These are phyloP conservation scores for Pyrus bretschneideri DNA, from an alignment of 306 rosid species.

Conservation along the genomic window DNA sequence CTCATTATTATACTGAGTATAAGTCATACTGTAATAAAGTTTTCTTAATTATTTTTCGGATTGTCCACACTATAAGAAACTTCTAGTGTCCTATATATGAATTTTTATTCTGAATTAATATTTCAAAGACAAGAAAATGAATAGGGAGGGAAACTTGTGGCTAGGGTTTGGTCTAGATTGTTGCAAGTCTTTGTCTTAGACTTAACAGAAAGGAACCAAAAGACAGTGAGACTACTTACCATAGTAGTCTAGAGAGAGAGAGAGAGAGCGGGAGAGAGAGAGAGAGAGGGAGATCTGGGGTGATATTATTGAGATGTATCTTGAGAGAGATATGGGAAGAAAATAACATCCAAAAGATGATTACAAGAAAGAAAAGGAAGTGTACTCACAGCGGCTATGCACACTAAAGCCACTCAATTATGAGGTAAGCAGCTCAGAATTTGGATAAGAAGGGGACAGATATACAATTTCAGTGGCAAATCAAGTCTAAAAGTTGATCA, in stretches of 20 bases:
- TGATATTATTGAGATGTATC: conserved; percentile 72
- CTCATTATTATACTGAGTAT: too few species aligned
- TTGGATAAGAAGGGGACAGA: conserved; percentile 34
- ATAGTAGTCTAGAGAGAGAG: conserved; percentile 25
- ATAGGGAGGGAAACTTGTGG: conserved; percentile 21
- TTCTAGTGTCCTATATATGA: too few species aligned
- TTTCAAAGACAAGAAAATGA: not conserved
- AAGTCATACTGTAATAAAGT: too few species aligned
- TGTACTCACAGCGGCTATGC: conserved; percentile 54
- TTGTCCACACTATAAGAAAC: too few species aligned
- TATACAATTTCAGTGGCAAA: conserved; percentile 30
- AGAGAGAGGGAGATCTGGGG: not conserved
- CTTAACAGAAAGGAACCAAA: conserved; percentile 7
- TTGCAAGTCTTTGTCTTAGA: conserved; percentile 42
- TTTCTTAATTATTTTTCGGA: too few species aligned
- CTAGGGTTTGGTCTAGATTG: conserved; percentile 37
- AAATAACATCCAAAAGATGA: conserved; percentile 64
- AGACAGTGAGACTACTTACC: conserved; percentile 4
- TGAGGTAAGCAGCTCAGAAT: conserved; percentile 73
- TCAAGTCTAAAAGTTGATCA: conserved; percentile 31
- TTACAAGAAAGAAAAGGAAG: conserved; percentile 88
- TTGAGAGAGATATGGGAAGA: conserved; percentile 66
- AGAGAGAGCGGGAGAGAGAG: conserved; percentile 2
- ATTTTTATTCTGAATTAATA: not conserved
- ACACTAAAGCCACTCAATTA: conserved; percentile 37